Conservation (phyloP, 2,329 filamentous ascomycete species). For the Claviceps sp. region DNA sequence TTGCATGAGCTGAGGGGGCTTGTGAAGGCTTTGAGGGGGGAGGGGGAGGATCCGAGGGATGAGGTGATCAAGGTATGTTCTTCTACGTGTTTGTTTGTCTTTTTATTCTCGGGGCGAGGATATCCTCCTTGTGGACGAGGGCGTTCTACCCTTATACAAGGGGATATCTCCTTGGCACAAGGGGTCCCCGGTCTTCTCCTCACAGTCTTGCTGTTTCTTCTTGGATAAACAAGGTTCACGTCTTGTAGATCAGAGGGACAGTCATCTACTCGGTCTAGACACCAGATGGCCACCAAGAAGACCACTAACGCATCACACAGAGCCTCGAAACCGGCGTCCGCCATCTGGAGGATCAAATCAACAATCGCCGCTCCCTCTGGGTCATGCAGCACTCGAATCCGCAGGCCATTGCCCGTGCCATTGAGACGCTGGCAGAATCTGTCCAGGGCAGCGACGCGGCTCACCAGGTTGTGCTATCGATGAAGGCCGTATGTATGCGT, state of each 20-base stretch:
- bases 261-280: too few species aligned
- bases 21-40: constrained; percentile 15
- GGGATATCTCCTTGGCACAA: too few species aligned
- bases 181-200: background rate
- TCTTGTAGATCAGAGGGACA: too few species aligned
- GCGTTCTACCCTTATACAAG: too few species aligned
- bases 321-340: constrained; percentile 20
- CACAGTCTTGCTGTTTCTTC: background rate
- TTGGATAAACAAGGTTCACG: too few species aligned
- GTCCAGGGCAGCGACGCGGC: constrained; percentile 15
- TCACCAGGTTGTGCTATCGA: constrained; percentile 16
- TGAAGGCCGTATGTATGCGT: constrained; percentile 7
- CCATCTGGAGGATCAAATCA: constrained; percentile 23
- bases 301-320: constrained; percentile 7
- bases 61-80: constrained; percentile 18
- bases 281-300: background rate
- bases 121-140: too few species aligned
- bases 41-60: constrained; percentile 11
- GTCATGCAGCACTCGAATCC: constrained; percentile 21
- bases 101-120: background rate
- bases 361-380: constrained; percentile 22
- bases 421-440: constrained; percentile 18
- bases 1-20: constrained; percentile 9
- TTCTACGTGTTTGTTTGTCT: background rate
- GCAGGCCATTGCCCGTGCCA: constrained; percentile 17